Evolutionary conservation across 176 grass and related monocot species (phyloP), one percentile per base, ranked within the genome.

Genomic region (Avena sativa): DNA sequence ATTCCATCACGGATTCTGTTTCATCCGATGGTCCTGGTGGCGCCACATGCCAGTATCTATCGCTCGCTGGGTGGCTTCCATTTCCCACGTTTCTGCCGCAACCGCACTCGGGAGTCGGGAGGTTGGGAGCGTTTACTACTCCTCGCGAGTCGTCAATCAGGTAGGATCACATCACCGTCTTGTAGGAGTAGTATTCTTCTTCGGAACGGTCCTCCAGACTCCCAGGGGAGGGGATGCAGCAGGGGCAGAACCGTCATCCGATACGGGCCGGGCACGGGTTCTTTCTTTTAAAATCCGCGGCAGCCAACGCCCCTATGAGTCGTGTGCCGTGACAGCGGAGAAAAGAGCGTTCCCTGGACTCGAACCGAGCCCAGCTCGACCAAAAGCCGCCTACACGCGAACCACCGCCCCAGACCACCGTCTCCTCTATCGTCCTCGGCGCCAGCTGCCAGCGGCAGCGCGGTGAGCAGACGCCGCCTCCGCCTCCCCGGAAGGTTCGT

Each of bases 381-480:
- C 81, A 0, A 87, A 87, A 85, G 60, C 82, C 32, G 78, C 90
- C 86, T 83, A 72, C 20, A 57, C 19, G 15, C 20, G n/a, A n/a
- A 71, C 50, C 78, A 70, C 70, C 70, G 9, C 32, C 19, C 2
- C 79, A 8, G 0, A 12, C 13, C 16, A 16, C 17, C 68, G 9
- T 78, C 38, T 1, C 84, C 59, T 83, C 53, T 1, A 3, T 8
- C 28, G 0, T 34, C 19, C 83, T 17, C 60, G 68, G 49, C 70
- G 82, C 69, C 59, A 62, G n/a, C 26, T 77, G 86, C 76, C 59
- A 52, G 21, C 64, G 80, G 67, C 58, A 52, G 14, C 36, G 48
- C 12, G 14, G 49, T 57, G 51, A 79, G 48, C 49, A 53, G n/a
- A n/a, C 15, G 52, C 11, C 4, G 6, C 14, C 14, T 8, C 26